Evolutionary conservation across 2,329 filamentous ascomycete genomes (phyloP), one percentile per base, ranked within the genome.

Genomic region (Arachnopeziza araneosa): DNA sequence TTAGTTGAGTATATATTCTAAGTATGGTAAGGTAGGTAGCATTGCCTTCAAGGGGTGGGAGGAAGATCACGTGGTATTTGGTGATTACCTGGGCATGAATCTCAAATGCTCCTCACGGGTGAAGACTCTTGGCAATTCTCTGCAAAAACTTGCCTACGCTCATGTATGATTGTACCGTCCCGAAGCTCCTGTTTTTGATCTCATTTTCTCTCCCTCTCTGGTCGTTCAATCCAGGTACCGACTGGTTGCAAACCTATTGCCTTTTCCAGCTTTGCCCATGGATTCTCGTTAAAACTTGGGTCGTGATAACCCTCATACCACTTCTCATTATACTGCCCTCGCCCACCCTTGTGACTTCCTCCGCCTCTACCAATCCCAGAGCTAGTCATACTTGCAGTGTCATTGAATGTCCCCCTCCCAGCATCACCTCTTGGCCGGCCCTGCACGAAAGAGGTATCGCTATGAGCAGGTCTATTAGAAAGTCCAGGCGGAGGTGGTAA

Each of bases 291-390:
- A 63, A 87, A 89, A 60, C 78, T 80, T 0, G 83, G 81, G 60
- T 90, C 82, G 72, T 91, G 92, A 72, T 89, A 90, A 44, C 79
- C 84, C 49, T 80, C 75, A 73, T 87, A 89, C 77, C 87, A 90
- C 1, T 74, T 75, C 60, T 76, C 73, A 63, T 79, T 77, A 55
- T 72, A 73, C 48, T 79, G 72, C 2, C 76, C 75, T 30, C 59
- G 36, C 12, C 49, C 24, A 14, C 69, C 61, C 52, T 63, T 64
- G 14, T 59, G 24, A 57, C 64, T 52, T 60, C 58, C 50, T 62
- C 62, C 32, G 49, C 58, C 36, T 67, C 54, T 54, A 30, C 52
- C 30, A 24, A 54, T 56, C 32, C 58, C 21, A 17, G 51, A 56
- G 51, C 57, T 51, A 55, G 52, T 36, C 26, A 58, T 49, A 54